Conservation (phyloP, 176 grass and related monocot species). For the Themeda triandra region DNA sequence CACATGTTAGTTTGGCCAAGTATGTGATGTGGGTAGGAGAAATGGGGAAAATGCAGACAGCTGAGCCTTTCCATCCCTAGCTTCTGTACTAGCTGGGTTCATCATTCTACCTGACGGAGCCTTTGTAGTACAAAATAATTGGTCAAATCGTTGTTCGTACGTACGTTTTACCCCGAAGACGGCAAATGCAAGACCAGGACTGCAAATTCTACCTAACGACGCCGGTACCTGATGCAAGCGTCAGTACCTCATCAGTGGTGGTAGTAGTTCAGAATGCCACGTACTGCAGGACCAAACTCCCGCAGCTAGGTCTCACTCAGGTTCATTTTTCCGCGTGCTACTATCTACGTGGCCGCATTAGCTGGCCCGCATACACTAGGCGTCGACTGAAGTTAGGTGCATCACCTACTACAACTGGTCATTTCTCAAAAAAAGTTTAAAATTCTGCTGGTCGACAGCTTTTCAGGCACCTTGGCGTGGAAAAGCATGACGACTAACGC, state of each 20-base stretch:
- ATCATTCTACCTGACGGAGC: neutral
- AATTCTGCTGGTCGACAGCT: neutral
- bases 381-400: neutral
- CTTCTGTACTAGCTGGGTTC: neutral
- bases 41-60: neutral
- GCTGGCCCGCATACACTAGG: neutral
- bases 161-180: neutral
- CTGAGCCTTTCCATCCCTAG: neutral
- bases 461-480: no score
- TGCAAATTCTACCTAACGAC: neutral
- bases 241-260: neutral
- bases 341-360: neutral
- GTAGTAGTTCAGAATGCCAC: neutral
- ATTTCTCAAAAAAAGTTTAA: no score
- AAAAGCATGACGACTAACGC: no score
- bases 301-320: neutral
- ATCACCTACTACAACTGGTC: neutral
- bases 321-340: neutral
- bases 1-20: neutral
- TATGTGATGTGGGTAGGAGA: neutral
- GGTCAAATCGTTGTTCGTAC: constrained; percentile 12
- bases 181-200: constrained; percentile 14
- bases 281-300: constrained; percentile 6
- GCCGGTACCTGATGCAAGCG: neutral
- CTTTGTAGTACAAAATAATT: neutral